Conservation (phyloP, 2,329 filamentous ascomycete species). For the Nemania sp. region DNA sequence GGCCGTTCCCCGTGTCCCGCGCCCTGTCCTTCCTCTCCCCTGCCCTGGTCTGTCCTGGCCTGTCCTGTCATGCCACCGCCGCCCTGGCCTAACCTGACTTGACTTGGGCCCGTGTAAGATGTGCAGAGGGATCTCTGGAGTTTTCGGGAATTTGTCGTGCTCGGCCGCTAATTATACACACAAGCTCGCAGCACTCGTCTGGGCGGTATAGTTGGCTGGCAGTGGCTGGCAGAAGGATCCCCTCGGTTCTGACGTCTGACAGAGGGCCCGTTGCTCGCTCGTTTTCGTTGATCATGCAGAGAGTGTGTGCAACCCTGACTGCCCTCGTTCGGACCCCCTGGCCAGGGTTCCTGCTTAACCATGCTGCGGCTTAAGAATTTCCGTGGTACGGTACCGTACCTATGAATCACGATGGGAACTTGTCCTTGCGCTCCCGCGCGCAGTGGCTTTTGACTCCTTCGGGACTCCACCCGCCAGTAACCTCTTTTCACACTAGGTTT, state of each 20-base stretch:
- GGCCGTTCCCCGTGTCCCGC: slow-evolving; percentile 8
- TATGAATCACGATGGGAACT: too few species aligned
- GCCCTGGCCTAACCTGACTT: not conserved
- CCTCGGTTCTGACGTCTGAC: not conserved
- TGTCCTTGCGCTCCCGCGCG: slow-evolving; percentile 11
- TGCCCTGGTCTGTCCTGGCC: slow-evolving; percentile 6
- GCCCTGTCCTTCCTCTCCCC: slow-evolving; percentile 6
- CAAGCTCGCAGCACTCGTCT: slow-evolving; percentile 12
- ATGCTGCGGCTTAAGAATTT: slow-evolving; percentile 21
- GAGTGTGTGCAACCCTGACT: slow-evolving; percentile 26
- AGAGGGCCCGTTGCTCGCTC: slow-evolving; percentile 11
- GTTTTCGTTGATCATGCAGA: slow-evolving; percentile 22
- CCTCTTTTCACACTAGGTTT: slow-evolving; percentile 21
- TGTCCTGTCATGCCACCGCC: not conserved
- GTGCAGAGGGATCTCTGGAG: slow-evolving; percentile 15
- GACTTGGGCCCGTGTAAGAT: slow-evolving; percentile 8
- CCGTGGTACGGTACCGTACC: too few species aligned
- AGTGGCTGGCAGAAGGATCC: not conserved
- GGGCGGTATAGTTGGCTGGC: slow-evolving; percentile 12
- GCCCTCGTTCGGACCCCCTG: slow-evolving; percentile 21
- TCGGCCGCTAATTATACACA: slow-evolving; percentile 1
- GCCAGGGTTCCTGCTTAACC: slow-evolving; percentile 26
- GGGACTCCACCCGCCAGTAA: slow-evolving; percentile 24
- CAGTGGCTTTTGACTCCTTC: slow-evolving; percentile 14
- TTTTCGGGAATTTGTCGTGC: slow-evolving; percentile 11